phyloP scores from a whole-genome alignment of 2,329 filamentous ascomycete genomes.

The Ceratocystis lukuohia region DNA sequence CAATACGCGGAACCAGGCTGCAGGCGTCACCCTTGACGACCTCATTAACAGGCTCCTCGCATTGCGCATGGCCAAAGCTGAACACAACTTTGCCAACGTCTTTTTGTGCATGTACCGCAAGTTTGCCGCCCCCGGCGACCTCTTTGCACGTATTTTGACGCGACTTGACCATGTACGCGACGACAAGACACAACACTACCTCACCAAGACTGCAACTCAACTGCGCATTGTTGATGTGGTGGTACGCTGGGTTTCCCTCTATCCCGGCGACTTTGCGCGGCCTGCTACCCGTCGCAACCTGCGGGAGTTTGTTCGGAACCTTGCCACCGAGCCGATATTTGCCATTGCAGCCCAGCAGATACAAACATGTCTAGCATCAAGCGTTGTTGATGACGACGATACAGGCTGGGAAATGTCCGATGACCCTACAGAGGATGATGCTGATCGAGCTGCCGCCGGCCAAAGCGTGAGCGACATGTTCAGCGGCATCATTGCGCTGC shows the following conservation, averaged over 20 bases:
- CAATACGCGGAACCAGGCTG: constrained; percentile 21
- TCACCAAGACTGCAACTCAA: constrained; percentile 68
- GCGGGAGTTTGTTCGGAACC: constrained; percentile 57
- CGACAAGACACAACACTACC: constrained; percentile 51
- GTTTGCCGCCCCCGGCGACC: constrained; percentile 67
- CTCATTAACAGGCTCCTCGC: constrained; percentile 77
- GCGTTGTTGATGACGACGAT: constrained; percentile 75
- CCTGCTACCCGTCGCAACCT: constrained; percentile 58
- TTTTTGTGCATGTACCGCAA: constrained; percentile 91
- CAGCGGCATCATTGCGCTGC: constrained; percentile 34
- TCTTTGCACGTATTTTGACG: constrained; percentile 65
- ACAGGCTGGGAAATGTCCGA: constrained; percentile 84
- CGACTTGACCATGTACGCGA: constrained; percentile 59
- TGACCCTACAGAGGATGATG: constrained; percentile 30
- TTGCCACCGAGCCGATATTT: constrained; percentile 71
- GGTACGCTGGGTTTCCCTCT: constrained; percentile 77
- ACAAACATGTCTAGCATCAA: constrained; percentile 57
- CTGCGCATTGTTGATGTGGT: constrained; percentile 72
- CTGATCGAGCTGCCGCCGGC: constrained; percentile 25
- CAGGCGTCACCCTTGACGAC: constrained; percentile 50
- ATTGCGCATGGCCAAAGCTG: constrained; percentile 70
- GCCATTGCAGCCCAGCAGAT: constrained; percentile 78
- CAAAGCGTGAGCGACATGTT: constrained; percentile 30
- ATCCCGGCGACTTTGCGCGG: constrained; percentile 86
- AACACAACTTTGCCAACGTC: constrained; percentile 74